Conservation (phyloP, 176 grass and related monocot species). For the Phragmites australis region DNA sequence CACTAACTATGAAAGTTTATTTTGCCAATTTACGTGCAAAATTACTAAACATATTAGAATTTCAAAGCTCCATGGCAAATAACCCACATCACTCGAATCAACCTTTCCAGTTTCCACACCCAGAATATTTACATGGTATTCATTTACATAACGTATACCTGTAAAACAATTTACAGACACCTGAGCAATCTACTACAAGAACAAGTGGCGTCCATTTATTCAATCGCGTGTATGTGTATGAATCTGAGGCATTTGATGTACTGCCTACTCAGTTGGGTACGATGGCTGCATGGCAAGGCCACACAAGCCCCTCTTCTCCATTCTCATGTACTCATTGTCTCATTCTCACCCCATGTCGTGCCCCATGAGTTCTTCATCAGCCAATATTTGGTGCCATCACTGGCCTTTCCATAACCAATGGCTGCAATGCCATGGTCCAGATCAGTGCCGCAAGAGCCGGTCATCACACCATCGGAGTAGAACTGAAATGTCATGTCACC, state of each 20-base stretch:
- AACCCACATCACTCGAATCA: too few relatives aligned
- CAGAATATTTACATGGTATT: not conserved
- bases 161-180: not conserved
- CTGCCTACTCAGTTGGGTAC: slow-evolving; percentile 38
- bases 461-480: slow-evolving; percentile 46
- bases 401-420: slow-evolving; percentile 40
- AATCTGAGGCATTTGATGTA: not conserved
- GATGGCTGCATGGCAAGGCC: slow-evolving; percentile 47
- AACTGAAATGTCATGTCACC: slow-evolving; percentile 35
- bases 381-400: slow-evolving; percentile 58
- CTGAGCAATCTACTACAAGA: not conserved
- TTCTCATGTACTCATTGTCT: slow-evolving; percentile 27
- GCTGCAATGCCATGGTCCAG: slow-evolving; percentile 50
- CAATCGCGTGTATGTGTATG: too few relatives aligned
- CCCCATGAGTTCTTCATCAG: slow-evolving; percentile 48
- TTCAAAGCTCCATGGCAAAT: too few relatives aligned
- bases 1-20: not conserved
- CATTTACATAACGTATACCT: not conserved
- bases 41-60: too few relatives aligned
- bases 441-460: slow-evolving; percentile 34
- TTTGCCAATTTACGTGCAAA: too few relatives aligned
- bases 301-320: slow-evolving; percentile 43
- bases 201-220: not conserved
- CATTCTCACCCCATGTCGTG: slow-evolving; percentile 36
- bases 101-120: too few relatives aligned